Conservation (phyloP, 257 asterid genomes). For the Solanum raphanifolium region DNA sequence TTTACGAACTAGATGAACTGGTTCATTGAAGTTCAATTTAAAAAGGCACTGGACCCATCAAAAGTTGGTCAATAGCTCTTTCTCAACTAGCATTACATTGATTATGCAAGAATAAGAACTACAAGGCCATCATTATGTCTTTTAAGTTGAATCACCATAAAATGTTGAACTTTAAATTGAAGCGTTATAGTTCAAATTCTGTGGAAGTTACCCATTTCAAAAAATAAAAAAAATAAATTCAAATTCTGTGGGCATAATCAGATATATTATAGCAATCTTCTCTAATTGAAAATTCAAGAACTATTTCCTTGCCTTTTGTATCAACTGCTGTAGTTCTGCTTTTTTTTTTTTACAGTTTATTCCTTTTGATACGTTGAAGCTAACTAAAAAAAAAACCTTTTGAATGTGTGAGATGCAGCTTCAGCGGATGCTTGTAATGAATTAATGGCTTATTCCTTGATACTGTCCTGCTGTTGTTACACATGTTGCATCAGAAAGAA, state of each 20-base stretch:
- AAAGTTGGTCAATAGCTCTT: neutral
- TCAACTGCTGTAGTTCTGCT: neutral
- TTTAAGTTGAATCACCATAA: neutral
- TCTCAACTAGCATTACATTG: neutral
- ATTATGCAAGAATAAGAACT: neutral
- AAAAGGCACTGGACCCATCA: neutral
- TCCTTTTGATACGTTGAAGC: neutral
- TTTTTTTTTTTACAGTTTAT: neutral
- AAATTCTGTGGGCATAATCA: neutral
- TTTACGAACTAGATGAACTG: neutral
- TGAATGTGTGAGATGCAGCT: conserved; percentile 19
- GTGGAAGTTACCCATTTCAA: neutral
- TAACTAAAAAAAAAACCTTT: neutral
- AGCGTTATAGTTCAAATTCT: neutral
- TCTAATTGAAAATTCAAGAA: neutral
- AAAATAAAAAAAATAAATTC: too few species aligned
- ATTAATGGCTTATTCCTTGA: conserved; percentile 77
- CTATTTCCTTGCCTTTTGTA: neutral
- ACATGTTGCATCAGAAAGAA: conserved; percentile 82
- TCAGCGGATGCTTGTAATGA: conserved; percentile 69
- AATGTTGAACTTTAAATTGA: neutral
- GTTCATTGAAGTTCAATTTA: neutral
- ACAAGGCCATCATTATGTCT: neutral
- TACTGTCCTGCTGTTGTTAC: conserved; percentile 87
- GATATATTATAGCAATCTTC: neutral